A percentile compares a stretch with the other conserved stretches of the same genome.
phyloP scores from a whole-genome alignment of 805 yeast genomes.

The Schizosaccharomyces cryophilus region DNA sequence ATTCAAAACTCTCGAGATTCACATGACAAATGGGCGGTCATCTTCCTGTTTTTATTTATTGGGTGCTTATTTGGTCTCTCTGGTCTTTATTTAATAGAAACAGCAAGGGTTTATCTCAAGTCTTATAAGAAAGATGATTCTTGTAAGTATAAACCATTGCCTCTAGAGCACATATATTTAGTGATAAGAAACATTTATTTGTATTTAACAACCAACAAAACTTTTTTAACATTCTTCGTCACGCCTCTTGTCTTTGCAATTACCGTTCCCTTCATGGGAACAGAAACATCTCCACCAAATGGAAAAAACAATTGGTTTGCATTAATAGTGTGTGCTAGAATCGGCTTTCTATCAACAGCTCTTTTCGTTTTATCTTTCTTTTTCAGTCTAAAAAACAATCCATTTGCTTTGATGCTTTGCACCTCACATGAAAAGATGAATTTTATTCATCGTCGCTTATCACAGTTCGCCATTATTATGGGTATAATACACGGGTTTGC shows the following conservation, averaged over 20 bases:
- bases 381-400: neutral
- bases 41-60: neutral
- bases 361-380: neutral
- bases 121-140: neutral
- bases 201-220: neutral
- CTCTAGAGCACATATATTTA: neutral
- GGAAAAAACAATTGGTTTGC: neutral
- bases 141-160: too few relatives aligned
- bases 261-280: neutral
- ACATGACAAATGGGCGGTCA: neutral
- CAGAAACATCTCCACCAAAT: neutral
- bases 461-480: neutral
- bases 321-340: neutral
- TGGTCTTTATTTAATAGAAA: too few relatives aligned
- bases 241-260: neutral
- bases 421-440: neutral
- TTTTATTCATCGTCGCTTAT: neutral
- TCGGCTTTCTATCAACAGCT: neutral
- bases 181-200: neutral
- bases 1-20: neutral
- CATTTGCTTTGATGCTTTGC: neutral
- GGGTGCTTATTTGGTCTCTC: neutral
- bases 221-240: neutral
- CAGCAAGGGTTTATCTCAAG: too few relatives aligned
- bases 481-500: neutral